phyloP scores from a whole-genome alignment of 2,329 filamentous ascomycete species.

The Clonostachys byssicola region DNA sequence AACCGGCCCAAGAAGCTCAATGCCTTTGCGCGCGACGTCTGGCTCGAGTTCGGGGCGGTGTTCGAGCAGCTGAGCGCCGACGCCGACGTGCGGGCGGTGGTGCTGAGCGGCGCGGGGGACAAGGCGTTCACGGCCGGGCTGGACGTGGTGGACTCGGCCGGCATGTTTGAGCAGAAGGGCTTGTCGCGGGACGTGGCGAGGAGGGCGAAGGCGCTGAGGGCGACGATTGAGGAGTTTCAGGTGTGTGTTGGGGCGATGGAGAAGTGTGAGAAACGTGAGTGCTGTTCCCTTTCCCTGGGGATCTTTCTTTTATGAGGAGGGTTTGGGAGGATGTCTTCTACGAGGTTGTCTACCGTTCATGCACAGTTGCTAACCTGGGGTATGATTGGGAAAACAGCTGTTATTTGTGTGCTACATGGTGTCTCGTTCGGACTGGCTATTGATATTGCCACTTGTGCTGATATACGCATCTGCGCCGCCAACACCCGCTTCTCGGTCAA shows the following conservation, averaged over 20 bases:
- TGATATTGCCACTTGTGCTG: constrained; percentile 66
- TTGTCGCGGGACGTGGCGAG: constrained; percentile 55
- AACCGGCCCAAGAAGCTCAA: constrained; percentile 86
- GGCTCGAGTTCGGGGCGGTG: constrained; percentile 71
- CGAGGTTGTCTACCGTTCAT: no score
- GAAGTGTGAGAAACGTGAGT: constrained; percentile 80
- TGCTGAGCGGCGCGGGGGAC: constrained; percentile 78
- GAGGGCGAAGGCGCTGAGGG: constrained; percentile 55
- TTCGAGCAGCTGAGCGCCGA: constrained; percentile 71
- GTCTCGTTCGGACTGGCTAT: constrained; percentile 75
- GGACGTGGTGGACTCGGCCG: constrained; percentile 69
- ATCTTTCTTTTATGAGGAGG: no score
- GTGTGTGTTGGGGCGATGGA: constrained; percentile 72
- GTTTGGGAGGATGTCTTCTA: no score
- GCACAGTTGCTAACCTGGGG: no score
- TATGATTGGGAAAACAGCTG: constrained; percentile 41
- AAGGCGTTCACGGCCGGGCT: constrained; percentile 83
- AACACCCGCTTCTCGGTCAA: constrained; percentile 67
- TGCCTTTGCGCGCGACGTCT: constrained; percentile 81
- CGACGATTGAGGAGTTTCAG: constrained; percentile 78
- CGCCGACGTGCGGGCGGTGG: constrained; percentile 67
- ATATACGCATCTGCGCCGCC: constrained; percentile 62
- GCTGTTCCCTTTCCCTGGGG: not conserved
- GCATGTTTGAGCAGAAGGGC: constrained; percentile 29
- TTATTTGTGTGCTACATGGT: constrained; percentile 78